Evolutionary conservation across 345 rosid genomes (phyloP), one percentile per base, ranked within the genome.

Genomic region (Camelina laxa): DNA sequence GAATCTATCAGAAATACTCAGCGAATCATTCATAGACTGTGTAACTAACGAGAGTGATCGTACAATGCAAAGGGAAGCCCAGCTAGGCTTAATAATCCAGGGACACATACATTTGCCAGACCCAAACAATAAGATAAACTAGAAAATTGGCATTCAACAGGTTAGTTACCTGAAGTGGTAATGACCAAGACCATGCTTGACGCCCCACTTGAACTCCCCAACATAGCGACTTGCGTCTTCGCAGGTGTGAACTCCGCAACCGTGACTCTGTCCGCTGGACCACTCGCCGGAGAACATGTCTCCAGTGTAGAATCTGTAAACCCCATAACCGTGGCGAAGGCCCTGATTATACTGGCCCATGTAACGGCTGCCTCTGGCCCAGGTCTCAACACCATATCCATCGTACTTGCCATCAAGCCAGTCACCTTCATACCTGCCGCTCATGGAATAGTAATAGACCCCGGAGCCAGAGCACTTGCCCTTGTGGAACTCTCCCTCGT

Each of bases 241-340:
- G 48, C 97, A 95, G 16, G 97, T 95, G 78, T 95, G 97, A 50
- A 89, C 87, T 36, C 99, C 99, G 75, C 90, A 90, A 2, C 99
- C 99, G 62, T 95, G 99, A 66, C 97, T 88, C 86, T 92, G 99
- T 5, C 97, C 99, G 69, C 82, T 92, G 36, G 96, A 92, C 99
- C 99, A 95, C 77, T 92, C 96, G 2, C 98, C 98, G 7, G 93
- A 90, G 79, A 89, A 94, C 75, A 91, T 89, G 77, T 94, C 97
- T 11, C 99, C 98, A 0, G 98, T 89, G 63, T 94, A 92, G 72
- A 95, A 95, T 71, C 97, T 85, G 48, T 95, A 95, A 36, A 85
- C 91, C 6, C 97, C 97, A 55, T 80, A 90, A 4, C 96, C 99
- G 70, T 94, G 91, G 80, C 97, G 81, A 67, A 91, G 87, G 0